Base-by-base conservation (phyloP, 2,329 filamentous ascomycete species). In the Cladophialophora immunda region DNA sequence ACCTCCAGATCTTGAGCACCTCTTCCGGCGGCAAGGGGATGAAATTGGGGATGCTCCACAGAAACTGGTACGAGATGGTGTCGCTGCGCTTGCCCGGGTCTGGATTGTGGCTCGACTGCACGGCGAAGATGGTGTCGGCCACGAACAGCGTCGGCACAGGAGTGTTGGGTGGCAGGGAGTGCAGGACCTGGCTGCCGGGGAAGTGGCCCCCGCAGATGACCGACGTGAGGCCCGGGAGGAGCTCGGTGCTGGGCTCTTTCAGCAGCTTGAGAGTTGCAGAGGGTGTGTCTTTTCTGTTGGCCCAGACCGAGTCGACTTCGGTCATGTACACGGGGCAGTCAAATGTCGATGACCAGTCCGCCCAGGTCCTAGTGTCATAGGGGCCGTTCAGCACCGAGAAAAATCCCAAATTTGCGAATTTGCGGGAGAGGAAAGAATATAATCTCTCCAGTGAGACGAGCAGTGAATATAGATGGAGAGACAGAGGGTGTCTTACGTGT, bases 141-240 rank as follows among this genome's bases (percentile, higher is more conserved):
- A 93, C 84, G 66, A 94, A 84, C n/a, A 95, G 78, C 56, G 83
- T 84, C 0, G 79, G 78, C 19, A 84, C 83, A 77, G 86, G 91
- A 27, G 90, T 83, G 52, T 71, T 69, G 2, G 70, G 70, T 11
- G 64, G 52, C 5, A 68, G 65, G 11, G 69, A 70, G 64, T 74
- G 72, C 67, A 92, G 75, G 2, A 93, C 87, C 66, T 90, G 78
- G 70, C 88, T 92, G 0, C 92, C 92, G 0, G 90, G 89, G 73
- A 95, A 95, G 79, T 96, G 92, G 0, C 92, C 92, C 0, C 92
- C 91, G 0, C 90, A 83, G 76, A 92, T 92, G 59, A 94, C 82
- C 0, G 86, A 87, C 34, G 81, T 85, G 3, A 89, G 82, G 0
- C 86, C 87, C 0, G 69, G 71, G 3, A 70, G 64, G 27, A 76